phyloP scores from a whole-genome alignment of 108 stramenopile genomes.

The Aurantiochytrium sp. region DNA sequence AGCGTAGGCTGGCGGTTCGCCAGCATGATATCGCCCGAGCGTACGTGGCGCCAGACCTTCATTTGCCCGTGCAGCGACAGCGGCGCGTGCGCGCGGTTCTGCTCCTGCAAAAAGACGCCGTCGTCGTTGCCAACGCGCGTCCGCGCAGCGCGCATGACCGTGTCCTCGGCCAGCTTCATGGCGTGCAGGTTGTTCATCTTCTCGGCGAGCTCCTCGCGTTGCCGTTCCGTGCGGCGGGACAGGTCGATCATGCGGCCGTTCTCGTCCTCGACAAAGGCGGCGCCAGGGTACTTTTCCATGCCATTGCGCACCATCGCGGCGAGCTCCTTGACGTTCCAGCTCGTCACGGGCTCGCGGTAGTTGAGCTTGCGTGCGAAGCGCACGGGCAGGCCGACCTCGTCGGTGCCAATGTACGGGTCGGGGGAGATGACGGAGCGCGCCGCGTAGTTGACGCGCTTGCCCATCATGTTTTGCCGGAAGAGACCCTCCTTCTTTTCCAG shows the following conservation, averaged over 20 bases:
- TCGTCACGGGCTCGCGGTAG: conserved; percentile 90
- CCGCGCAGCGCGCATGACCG: conserved; percentile 75
- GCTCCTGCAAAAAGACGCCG: background rate
- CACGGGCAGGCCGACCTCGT: conserved; percentile 95
- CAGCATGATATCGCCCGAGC: conserved; percentile 89
- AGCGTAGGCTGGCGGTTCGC: conserved; percentile 98
- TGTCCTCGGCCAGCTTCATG: conserved; percentile 61
- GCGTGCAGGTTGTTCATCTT: background rate
- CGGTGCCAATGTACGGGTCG: conserved; percentile 91
- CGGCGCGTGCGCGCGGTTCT: background rate
- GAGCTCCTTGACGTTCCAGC: conserved; percentile 83
- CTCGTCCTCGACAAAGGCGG: conserved; percentile 84
- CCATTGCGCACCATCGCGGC: conserved; percentile 78
- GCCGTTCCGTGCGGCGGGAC: conserved; percentile 26
- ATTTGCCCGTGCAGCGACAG: conserved; percentile 48
- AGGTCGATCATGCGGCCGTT: conserved; percentile 77
- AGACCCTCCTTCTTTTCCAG: conserved; percentile 98
- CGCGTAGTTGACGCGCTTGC: conserved; percentile 96
- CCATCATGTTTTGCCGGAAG: conserved; percentile 98
- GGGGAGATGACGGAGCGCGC: conserved; percentile 96
- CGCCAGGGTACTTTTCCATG: conserved; percentile 82
- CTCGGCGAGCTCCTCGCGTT: conserved; percentile 33
- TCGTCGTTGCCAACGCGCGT: conserved; percentile 54
- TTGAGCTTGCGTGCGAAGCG: conserved; percentile 86
- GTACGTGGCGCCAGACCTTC: conserved; percentile 89